These are phyloP conservation scores for Eimeria maxima DNA, from an alignment of 169 alveolate genomes.

Conservation along the genomic window DNA sequence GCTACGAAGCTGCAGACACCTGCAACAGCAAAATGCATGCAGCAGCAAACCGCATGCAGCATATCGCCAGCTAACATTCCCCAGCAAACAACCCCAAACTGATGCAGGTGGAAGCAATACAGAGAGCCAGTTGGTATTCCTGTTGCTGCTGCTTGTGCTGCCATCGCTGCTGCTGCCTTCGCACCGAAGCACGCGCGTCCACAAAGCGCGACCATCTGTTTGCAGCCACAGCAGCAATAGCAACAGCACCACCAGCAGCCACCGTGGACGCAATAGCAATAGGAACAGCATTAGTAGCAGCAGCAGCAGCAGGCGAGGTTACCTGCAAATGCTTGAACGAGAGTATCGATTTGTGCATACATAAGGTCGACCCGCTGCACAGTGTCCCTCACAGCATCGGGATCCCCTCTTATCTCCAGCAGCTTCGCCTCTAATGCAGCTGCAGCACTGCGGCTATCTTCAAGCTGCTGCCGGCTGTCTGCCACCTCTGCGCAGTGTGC, in stretches of 20 bases:
- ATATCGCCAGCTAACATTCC: neutral
- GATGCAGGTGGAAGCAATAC: neutral
- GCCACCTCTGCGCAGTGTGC: conserved; percentile 43
- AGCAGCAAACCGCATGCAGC: neutral
- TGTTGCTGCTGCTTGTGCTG: neutral
- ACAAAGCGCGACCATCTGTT: no score
- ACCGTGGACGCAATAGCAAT: neutral
- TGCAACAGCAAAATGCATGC: neutral
- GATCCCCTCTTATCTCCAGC: conserved; percentile 71
- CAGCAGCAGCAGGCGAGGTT: neutral
- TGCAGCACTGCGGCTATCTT: conserved; percentile 32
- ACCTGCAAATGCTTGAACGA: conserved; percentile 83
- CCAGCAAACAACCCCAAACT: neutral
- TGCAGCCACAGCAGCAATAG: neutral
- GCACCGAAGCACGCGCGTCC: no score
- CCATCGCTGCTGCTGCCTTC: no score
- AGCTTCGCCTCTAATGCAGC: conserved; percentile 64
- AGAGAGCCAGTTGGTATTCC: neutral
- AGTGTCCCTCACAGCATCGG: conserved; percentile 48
- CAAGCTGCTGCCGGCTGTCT: neutral
- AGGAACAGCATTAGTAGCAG: neutral
- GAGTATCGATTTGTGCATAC: conserved; percentile 81
- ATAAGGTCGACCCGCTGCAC: conserved; percentile 78
- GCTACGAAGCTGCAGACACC: conserved; percentile 78
- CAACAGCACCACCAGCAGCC: neutral